Base-by-base conservation (phyloP, 768 basidiomycete species). In the Mycena latifolia region DNA sequence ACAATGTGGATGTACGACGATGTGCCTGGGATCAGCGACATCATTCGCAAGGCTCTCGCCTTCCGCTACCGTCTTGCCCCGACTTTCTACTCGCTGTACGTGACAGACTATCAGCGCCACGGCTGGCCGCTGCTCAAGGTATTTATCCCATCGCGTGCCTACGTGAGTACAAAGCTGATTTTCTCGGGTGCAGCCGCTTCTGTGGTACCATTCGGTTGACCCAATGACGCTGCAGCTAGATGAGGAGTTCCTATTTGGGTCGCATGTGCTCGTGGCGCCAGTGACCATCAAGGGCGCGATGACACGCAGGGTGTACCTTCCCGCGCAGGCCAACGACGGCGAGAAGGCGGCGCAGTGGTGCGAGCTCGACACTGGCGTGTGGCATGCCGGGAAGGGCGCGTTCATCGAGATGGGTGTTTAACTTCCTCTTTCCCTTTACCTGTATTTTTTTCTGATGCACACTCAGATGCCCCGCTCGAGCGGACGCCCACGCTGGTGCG, bases 1-100 rank as follows among this genome's bases (percentile, higher is more conserved):
- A 70, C 69, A 28, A 17, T 70, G 61, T 70, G 69, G 69, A 70
- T 70, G 69, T 66, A 70, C 48, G 61, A 70, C 54, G 52, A 66
- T 22, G 57, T 70, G 18, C 69, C 65, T 8, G 65, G 65, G 33
- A 63, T 70, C 22, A 70, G 61, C 50, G 69, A 63, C 25, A 53
- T 41, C 8, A 63, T 70, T 35, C 69, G 65, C 22, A 50, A 33
- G 0, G 53, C 65, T 17, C 61, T 70, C 29, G 62, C 56, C 22
- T 57, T 70, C 47, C 65, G 69, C 14, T 70, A 70, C 39, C 69
- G 69, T 25, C 69, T 70, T 25, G 69, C 69, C 48, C 69, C 69
- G 17, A 70, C 61, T 7, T 70, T 70, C 31, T 70, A 70, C 28
- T 70, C 69, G 46, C 39, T 70, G 20, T 70, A 70, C 20, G 69